These are phyloP conservation scores for Penicillium alfredii DNA, from an alignment of 495 filamentous ascomycete species.

Conservation along the genomic window DNA sequence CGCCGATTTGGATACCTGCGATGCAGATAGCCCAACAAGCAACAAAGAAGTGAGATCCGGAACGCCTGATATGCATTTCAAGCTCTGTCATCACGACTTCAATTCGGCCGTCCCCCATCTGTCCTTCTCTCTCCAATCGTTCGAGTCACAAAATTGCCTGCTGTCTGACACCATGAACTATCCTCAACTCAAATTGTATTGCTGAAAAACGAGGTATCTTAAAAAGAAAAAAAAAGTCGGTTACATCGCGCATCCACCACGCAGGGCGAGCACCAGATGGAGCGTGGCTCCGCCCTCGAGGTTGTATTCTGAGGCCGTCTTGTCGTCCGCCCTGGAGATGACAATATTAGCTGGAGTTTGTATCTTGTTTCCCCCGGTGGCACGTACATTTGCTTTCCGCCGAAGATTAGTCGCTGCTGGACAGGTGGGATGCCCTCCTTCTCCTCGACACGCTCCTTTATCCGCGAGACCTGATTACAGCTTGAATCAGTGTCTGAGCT, in stretches of 20 bases:
- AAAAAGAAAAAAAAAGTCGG: slow-evolving; percentile 5
- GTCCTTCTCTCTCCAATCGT: too few relatives aligned
- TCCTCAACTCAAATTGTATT: slow-evolving; percentile 12
- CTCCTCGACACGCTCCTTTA: slow-evolving; percentile 98
- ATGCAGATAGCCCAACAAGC: too few relatives aligned
- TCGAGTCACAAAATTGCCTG: too few relatives aligned
- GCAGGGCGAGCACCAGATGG: slow-evolving; percentile 88
- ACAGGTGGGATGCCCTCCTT: slow-evolving; percentile 98
- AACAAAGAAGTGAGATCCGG: too few relatives aligned
- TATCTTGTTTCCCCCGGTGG: too few relatives aligned
- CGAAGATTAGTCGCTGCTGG: slow-evolving; percentile 92
- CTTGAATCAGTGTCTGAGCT: too few relatives aligned
- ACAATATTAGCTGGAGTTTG: too few relatives aligned
- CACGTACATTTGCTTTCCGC: slow-evolving; percentile 93
- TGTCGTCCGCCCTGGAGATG: slow-evolving; percentile 74
- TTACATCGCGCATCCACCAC: slow-evolving; percentile 55
- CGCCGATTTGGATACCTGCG: too few relatives aligned
- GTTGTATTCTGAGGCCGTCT: slow-evolving; percentile 75
- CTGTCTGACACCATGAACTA: too few relatives aligned
- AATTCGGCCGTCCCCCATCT: too few relatives aligned
- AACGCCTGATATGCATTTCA: neutral
- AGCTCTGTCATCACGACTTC: neutral
- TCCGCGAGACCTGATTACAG: slow-evolving; percentile 65
- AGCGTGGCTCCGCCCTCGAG: slow-evolving; percentile 91
- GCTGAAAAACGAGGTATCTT: slow-evolving; percentile 22